A percentile compares a stretch with the other conserved stretches of the same genome.
phyloP scores from a whole-genome alignment of 495 filamentous ascomycete species.

The Tuber microsphaerosporum region DNA sequence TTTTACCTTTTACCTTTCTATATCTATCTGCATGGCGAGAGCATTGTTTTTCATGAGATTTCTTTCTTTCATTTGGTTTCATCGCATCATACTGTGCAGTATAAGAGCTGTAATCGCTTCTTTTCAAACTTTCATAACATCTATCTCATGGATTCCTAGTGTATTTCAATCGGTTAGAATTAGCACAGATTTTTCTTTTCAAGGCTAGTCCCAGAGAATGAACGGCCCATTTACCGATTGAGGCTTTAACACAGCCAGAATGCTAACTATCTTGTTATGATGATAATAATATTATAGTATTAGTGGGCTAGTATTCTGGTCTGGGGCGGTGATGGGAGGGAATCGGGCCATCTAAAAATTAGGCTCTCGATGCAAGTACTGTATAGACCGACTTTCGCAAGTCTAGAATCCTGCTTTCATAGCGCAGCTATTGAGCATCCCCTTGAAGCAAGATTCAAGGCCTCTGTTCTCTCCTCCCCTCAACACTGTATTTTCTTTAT shows the following conservation, averaged over 20 bases:
- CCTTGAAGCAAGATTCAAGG: neutral
- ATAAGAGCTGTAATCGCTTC: neutral
- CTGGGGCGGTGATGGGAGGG: neutral
- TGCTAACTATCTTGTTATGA: neutral
- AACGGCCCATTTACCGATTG: neutral
- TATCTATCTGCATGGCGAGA: neutral
- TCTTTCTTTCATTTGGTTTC: neutral
- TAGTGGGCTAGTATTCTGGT: neutral
- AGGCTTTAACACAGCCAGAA: neutral
- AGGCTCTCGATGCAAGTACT: neutral
- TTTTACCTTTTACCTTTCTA: neutral
- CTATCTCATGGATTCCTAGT: neutral
- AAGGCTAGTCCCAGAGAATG: neutral
- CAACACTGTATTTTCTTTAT: neutral
- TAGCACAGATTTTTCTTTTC: neutral
- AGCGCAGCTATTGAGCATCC: neutral
- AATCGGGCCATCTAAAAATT: neutral
- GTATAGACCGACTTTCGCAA: neutral
- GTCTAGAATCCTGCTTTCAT: neutral
- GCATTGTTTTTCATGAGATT: slow-evolving; percentile 10
- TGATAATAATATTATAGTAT: neutral
- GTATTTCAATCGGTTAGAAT: neutral
- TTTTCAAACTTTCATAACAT: neutral
- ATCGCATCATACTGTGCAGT: neutral
- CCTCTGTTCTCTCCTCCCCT: neutral